phyloP scores from a whole-genome alignment of 768 basidiomycete genomes.

The Postia placenta region DNA sequence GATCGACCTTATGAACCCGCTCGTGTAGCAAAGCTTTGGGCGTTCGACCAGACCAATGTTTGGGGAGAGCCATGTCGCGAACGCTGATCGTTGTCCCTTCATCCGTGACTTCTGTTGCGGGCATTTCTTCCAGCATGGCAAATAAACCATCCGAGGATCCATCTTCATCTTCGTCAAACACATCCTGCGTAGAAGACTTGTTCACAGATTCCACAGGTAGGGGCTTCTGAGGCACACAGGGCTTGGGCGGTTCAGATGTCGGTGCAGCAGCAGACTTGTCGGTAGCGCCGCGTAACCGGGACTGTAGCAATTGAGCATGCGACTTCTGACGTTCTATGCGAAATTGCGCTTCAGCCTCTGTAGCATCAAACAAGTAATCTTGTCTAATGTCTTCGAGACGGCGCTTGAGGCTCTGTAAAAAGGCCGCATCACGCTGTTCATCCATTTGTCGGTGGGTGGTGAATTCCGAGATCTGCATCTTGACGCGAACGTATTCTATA shows the following conservation, averaged over 20 bases:
- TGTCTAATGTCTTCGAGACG: conserved; percentile 42
- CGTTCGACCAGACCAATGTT: conserved; percentile 75
- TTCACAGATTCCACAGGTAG: background rate
- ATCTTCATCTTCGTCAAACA: conserved; percentile 50
- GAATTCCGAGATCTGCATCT: conserved; percentile 47
- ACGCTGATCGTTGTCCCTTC: conserved; percentile 47
- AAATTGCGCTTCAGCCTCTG: conserved; percentile 57
- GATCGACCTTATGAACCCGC: conserved; percentile 59
- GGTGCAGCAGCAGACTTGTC: background rate
- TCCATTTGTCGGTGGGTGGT: conserved; percentile 26
- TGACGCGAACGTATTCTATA: conserved; percentile 54
- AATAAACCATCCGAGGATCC: conserved; percentile 54
- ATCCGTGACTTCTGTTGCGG: conserved; percentile 47
- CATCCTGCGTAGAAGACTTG: conserved; percentile 24
- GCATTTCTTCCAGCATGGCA: conserved; percentile 63
- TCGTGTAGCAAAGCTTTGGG: conserved; percentile 73
- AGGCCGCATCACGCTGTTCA: conserved; percentile 21
- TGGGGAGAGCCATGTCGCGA: conserved; percentile 76
- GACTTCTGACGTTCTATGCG: conserved; percentile 45
- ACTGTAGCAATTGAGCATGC: conserved; percentile 38
- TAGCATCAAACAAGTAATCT: conserved; percentile 68
- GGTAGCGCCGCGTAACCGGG: conserved; percentile 29
- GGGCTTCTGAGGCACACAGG: too few relatives aligned
- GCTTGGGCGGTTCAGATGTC: background rate
- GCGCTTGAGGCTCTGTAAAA: conserved; percentile 34